Base-by-base conservation (phyloP, 2,329 filamentous ascomycete species). In the Neonectria coccinea region DNA sequence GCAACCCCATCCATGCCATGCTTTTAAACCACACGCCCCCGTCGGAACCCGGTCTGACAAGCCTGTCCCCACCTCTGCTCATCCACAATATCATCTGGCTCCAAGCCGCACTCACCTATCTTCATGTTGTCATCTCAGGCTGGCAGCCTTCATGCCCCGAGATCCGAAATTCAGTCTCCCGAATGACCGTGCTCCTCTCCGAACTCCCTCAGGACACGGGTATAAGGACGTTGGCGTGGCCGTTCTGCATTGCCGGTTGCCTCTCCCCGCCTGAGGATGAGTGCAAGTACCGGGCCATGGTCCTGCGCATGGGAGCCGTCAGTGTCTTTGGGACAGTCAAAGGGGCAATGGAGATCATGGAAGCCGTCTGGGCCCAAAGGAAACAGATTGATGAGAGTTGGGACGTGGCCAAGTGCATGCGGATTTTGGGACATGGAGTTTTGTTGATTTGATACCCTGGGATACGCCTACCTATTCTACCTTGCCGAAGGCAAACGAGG, bases 101-200 rank as follows among this genome's bases (percentile, higher is more conserved):
- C 1, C 79, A 84, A 48, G 83, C 83, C 1, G 77, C 81, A 0
- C 75, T 84, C 2, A 79, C 80, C 8, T 86, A 86, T 62, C 79
- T 86, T 12, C 75, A 78, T 12, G 80, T 85, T 4, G 82, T 86
- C 20, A 77, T 85, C 3, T 81, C 79, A 1, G 85, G 84, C 4
- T 86, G 84, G 84, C 83, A 85, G 64, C 83, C 84, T 0, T 78
- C 79, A 0, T 80, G 76, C 51, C 72, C 76, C 0, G 83, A 84
- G 55, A 79, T 85, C 2, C 76, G 76, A 3, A 64, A 67, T 25
- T 66, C 75, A 22, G 73, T 82, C 67, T 45, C 70, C 64, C 74
- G 68, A 41, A 76, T 78, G 59, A 77, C 77, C 1, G 71, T 77
- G 11, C 70, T 82, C 54, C 70, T 85, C 8, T 65, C 71, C 14